Conservation (phyloP, 257 asterid genomes). For the Osmanthus fragrans region DNA sequence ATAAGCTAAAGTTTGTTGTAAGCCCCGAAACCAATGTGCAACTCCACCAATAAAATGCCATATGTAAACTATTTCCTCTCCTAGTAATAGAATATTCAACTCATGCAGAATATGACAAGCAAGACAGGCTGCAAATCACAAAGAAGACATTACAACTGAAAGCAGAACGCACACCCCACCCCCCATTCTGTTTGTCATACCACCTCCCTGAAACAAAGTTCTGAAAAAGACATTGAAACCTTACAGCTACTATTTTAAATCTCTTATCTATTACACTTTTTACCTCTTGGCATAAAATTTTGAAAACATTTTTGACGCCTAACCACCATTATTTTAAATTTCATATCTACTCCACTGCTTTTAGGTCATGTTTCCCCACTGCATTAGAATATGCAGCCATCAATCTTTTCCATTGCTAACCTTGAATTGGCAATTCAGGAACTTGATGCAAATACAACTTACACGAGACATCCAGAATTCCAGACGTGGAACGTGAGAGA, state of each 20-base stretch:
- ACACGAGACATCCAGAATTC: neutral
- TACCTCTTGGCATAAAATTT: neutral
- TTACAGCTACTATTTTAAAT: too few relatives aligned
- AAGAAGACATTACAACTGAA: neutral
- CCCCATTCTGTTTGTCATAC: too few relatives aligned
- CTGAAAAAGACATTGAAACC: too few relatives aligned
- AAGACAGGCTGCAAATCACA: neutral
- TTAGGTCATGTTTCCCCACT: neutral
- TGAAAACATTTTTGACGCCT: neutral
- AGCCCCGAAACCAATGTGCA: constrained; percentile 18
- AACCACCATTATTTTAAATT: neutral
- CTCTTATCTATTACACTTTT: too few relatives aligned
- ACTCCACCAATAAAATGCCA: neutral
- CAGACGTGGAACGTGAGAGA: neutral
- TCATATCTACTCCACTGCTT: neutral
- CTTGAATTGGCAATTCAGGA: neutral
- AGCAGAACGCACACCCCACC: neutral
- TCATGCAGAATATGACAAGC: neutral
- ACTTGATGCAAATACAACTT: neutral
- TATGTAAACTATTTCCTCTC: neutral
- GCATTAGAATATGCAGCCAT: neutral
- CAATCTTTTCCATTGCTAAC: neutral
- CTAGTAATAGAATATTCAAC: neutral
- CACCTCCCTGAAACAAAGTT: too few relatives aligned
- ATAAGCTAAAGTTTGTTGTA: constrained; percentile 14